Percentiles rank a stretch among this genome's conserved stretches.
phyloP scores from a whole-genome alignment of 768 basidiomycete genomes.

The Naganishia friedmannii region DNA sequence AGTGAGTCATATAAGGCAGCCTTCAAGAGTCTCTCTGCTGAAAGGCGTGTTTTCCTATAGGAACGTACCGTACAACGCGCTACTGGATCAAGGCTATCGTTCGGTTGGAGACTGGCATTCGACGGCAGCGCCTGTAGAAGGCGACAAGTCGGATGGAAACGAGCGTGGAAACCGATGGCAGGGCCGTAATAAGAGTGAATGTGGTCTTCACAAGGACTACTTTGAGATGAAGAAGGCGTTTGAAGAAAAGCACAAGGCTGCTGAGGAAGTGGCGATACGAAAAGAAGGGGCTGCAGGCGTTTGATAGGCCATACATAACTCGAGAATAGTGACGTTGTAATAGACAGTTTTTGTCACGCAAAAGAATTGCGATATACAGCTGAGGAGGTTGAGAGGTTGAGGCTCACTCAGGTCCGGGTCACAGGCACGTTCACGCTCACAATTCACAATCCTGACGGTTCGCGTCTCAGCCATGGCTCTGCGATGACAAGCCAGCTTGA shows the following conservation, averaged over 20 bases:
- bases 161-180: conserved; percentile 93
- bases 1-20: conserved; percentile 52
- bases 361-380: neutral
- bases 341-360: neutral
- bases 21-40: neutral
- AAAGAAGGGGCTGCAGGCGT: conserved; percentile 8
- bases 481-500: no score
- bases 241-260: conserved; percentile 38
- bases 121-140: conserved; percentile 58
- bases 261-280: conserved; percentile 12
- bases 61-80: conserved; percentile 78
- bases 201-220: conserved; percentile 90
- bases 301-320: neutral
- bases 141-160: conserved; percentile 62
- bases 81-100: conserved; percentile 86
- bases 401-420: no score
- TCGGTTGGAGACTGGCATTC: conserved; percentile 98
- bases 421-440: no score
- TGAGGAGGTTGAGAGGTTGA: no score
- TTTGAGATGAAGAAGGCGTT: conserved; percentile 58
- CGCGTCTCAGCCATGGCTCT: no score
- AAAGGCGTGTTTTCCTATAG: conserved; percentile 33
- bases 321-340: neutral
- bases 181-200: conserved; percentile 83
- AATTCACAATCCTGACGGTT: no score